These are phyloP conservation scores for Rossbeevera mucosa DNA, from an alignment of 768 basidiomycete genomes.

Conservation along the genomic window DNA sequence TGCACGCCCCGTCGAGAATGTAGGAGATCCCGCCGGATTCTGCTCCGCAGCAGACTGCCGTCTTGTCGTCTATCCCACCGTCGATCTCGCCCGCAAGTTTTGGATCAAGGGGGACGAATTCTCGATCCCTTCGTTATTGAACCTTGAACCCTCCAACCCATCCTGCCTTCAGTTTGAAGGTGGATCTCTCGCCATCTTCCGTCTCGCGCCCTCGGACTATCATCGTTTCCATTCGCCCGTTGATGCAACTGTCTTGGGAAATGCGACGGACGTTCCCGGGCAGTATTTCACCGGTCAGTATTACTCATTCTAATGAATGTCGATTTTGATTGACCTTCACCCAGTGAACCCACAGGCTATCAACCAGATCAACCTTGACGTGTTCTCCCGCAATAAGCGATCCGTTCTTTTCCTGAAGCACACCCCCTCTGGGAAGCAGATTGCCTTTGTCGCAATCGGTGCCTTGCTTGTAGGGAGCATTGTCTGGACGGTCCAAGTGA, in stretches of 20 bases:
- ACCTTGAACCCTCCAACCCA: slow-evolving; percentile 40
- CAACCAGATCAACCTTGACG: slow-evolving; percentile 60
- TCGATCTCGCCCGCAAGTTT: slow-evolving; percentile 58
- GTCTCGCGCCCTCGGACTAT: slow-evolving; percentile 78
- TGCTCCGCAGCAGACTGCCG: slow-evolving; percentile 72
- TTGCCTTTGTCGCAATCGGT: slow-evolving; percentile 73
- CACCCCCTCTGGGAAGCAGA: slow-evolving; percentile 37
- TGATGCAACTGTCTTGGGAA: slow-evolving; percentile 45
- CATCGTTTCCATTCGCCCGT: slow-evolving; percentile 76
- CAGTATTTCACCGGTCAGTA: slow-evolving; percentile 56
- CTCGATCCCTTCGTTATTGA: slow-evolving; percentile 56
- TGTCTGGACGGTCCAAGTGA: slow-evolving; percentile 47
- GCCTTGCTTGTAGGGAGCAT: slow-evolving; percentile 80
- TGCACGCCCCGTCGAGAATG: slow-evolving; percentile 58
- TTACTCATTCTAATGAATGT: background rate
- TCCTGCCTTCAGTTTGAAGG: slow-evolving; percentile 38
- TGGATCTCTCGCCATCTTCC: slow-evolving; percentile 59
- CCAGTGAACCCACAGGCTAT: slow-evolving; percentile 75
- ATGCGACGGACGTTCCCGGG: slow-evolving; percentile 44
- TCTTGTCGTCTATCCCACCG: slow-evolving; percentile 59
- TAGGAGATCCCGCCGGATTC: slow-evolving; percentile 46
- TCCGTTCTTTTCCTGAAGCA: slow-evolving; percentile 53
- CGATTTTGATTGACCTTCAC: background rate
- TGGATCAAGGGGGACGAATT: slow-evolving; percentile 79
- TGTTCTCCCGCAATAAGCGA: slow-evolving; percentile 61